phyloP scores from a whole-genome alignment of 75 land plant genomes.

The Selaginella tamariscina region DNA sequence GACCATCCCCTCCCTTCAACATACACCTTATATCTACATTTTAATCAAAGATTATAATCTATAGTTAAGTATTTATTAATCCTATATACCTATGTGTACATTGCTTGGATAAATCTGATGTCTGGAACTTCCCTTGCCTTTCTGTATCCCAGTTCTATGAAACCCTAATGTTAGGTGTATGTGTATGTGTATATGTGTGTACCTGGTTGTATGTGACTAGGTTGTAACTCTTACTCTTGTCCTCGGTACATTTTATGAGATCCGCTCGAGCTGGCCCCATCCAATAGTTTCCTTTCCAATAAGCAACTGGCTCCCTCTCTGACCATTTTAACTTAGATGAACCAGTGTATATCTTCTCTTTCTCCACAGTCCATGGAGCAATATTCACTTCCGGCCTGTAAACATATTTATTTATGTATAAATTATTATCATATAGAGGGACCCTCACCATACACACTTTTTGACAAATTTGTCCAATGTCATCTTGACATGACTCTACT shows the following conservation, averaged over 20 bases:
- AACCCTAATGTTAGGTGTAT: too few species aligned
- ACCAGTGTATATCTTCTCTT: conserved; percentile 28
- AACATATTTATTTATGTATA: too few species aligned
- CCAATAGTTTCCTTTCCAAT: conserved; percentile 47
- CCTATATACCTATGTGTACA: conserved; percentile 37
- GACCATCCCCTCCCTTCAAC: conserved; percentile 68
- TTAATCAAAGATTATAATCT: conserved; percentile 31
- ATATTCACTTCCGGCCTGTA: conserved; percentile 48
- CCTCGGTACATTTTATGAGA: conserved; percentile 53
- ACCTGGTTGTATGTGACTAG: too few species aligned
- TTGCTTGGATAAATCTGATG: conserved; percentile 37
- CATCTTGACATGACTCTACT: too few species aligned
- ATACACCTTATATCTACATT: too few species aligned
- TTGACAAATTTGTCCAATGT: too few species aligned
- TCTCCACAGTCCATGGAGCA: conserved; percentile 38
- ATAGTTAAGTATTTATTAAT: background rate
- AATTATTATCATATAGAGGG: too few species aligned
- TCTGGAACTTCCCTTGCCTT: conserved; percentile 20
- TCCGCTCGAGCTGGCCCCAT: conserved; percentile 24
- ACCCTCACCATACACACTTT: too few species aligned
- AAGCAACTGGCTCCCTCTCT: conserved; percentile 39
- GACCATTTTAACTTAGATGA: conserved; percentile 29
- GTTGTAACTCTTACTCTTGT: too few species aligned
- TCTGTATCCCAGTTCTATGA: conserved; percentile 47
- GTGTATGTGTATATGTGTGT: too few species aligned